A percentile compares a stretch with the other conserved stretches of the same genome.
phyloP scores from a whole-genome alignment of 2,329 filamentous ascomycete genomes.

The Taxawa tesnikishii region DNA sequence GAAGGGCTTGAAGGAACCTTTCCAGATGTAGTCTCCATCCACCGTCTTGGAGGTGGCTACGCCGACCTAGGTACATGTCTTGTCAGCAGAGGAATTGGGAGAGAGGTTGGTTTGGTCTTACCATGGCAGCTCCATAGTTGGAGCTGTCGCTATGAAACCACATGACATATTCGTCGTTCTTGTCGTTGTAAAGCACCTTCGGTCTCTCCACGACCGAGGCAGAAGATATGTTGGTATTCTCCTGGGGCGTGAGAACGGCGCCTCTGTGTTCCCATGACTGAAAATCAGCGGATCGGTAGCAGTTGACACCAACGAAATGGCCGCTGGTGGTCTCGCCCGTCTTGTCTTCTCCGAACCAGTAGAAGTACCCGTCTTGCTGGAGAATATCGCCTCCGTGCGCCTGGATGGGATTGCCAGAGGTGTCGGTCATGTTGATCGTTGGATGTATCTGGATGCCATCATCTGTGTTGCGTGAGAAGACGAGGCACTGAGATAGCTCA shows the following conservation, averaged over 20 bases:
- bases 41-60: slow-evolving; percentile 48
- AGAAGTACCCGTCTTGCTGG: slow-evolving; percentile 46
- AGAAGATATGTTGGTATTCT: slow-evolving; percentile 14
- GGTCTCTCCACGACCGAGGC: slow-evolving; percentile 53
- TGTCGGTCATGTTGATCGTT: slow-evolving; percentile 15
- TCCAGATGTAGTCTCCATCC: slow-evolving; percentile 47
- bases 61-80: too few species aligned
- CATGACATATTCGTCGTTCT: slow-evolving; percentile 53
- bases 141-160: slow-evolving; percentile 56
- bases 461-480: slow-evolving; percentile 30
- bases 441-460: slow-evolving; percentile 14
- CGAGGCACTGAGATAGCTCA: too few species aligned
- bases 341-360: slow-evolving; percentile 61
- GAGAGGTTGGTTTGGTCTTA: too few species aligned
- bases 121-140: slow-evolving; percentile 51
- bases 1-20: slow-evolving; percentile 34
- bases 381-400: slow-evolving; percentile 56
- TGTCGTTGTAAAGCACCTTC: slow-evolving; percentile 55
- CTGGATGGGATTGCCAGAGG: slow-evolving; percentile 44
- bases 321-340: slow-evolving; percentile 37
- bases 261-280: slow-evolving; percentile 52
- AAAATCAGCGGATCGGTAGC: slow-evolving; percentile 51
- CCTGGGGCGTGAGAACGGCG: slow-evolving; percentile 42
- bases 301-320: slow-evolving; percentile 52
- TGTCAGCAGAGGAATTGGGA: too few species aligned